Base-by-base conservation (phyloP, 2,329 filamentous ascomycete genomes). In the Endoconidiophora laricicola region DNA sequence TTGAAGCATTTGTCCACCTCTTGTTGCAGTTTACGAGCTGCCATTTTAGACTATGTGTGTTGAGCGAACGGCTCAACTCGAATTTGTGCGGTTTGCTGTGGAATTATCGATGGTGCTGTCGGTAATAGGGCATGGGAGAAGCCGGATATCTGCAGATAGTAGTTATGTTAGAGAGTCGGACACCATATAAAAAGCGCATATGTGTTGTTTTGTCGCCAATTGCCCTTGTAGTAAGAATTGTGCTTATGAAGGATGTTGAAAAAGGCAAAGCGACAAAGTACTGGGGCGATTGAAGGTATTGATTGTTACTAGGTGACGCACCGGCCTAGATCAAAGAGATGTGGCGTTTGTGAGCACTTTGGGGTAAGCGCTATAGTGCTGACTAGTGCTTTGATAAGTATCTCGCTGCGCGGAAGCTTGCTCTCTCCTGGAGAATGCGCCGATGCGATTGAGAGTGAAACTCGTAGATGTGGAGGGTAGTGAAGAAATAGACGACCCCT, bases 1-100 rank as follows among this genome's bases (percentile, higher is more conserved):
- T 98, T 98, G 79, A 95, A 96, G 77, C 86, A 94, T 72, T 95
- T 94, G 63, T 98, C 91, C 61, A 96, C 90, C 71, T 98, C 91
- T 70, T 96, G 88, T 66, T 91, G 85, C 60, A 94, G 77, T 74
- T 98, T 98, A 65, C 91, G 80, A 65, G 85, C 85, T 60, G 91
- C 86, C 91, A 98, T 98, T 60, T 66, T 74, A 68, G 18, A 57
- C 55, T 36, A 40, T 26, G 20, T 37, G 36, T 58, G 55, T 18
- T 40, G 52, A 53, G 51, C 51, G 18, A 41, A 44, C 47, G 51
- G 51, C 51, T 53, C 51, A 53, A 51, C 20, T 50, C 46, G 44
- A 47, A 29, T n/a, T 48, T 47, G 38, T 9, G 24, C 18, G 18
- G 37, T 44, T 16, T 7, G 6, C 20, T 36, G n/a, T n/a, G 24